Evolutionary conservation across 768 basidiomycete species (phyloP).

Genomic region (Galerina sulciceps): DNA sequence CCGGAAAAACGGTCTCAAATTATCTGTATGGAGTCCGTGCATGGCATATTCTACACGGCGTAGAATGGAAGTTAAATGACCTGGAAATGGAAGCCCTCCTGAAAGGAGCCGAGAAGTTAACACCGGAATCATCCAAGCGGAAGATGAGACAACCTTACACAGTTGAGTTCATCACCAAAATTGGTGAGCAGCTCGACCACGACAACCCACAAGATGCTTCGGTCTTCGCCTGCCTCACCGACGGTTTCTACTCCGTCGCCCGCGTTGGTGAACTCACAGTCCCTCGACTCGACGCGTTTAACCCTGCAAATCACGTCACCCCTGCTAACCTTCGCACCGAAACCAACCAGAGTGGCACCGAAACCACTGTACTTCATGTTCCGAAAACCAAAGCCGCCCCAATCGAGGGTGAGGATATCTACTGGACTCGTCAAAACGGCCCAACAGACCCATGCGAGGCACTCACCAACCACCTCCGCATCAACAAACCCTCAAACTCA

Average conservation of each 20-base stretch:
- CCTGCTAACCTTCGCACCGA: slow-evolving; percentile 17
- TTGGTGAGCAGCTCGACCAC: slow-evolving; percentile 28
- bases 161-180: slow-evolving; percentile 18
- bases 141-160: slow-evolving; percentile 35
- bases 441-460: slow-evolving; percentile 25
- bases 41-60: slow-evolving; percentile 50
- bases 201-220: slow-evolving; percentile 34
- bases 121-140: slow-evolving; percentile 33
- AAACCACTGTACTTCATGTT: slow-evolving; percentile 28
- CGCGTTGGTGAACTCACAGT: slow-evolving; percentile 43
- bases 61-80: slow-evolving; percentile 31
- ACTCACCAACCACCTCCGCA: slow-evolving; percentile 10
- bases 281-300: slow-evolving; percentile 31
- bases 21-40: slow-evolving; percentile 42
- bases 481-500: slow-evolving; percentile 7
- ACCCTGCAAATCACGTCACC: slow-evolving; percentile 32
- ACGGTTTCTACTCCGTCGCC: slow-evolving; percentile 37
- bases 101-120: slow-evolving; percentile 27
- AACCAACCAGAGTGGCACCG: slow-evolving; percentile 27
- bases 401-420: slow-evolving; percentile 24
- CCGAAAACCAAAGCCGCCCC: slow-evolving; percentile 29
- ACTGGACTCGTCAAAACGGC: slow-evolving; percentile 30
- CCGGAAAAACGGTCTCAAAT: slow-evolving; percentile 36
- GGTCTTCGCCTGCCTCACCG: slow-evolving; percentile 40
- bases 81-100: slow-evolving; percentile 31